Evolutionary conservation across 179 eudicot species (phyloP), one percentile per base, ranked within the genome.

Genomic region (Spergularia azorica): DNA sequence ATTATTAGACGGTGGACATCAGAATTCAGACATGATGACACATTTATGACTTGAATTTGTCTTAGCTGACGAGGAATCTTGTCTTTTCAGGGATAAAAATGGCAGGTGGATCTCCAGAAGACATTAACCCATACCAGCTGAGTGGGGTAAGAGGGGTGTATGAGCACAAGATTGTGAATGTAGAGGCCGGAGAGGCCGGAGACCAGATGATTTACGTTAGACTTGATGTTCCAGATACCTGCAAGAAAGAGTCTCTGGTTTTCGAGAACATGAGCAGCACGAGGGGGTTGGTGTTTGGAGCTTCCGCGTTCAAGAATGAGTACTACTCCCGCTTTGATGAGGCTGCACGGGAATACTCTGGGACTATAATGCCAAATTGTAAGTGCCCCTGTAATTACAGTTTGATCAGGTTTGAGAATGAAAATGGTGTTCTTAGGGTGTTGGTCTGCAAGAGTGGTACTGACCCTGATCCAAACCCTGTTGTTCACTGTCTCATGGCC

Each of bases 271-370:
- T 36, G 73, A 50, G 14, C 14, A 17, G 2, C 0, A 2, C 2
- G 12, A 20, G 54, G 9, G 18, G 12, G 20, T 20, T 52, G 12
- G 3, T 32, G 7, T 70, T 70, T 52, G 61, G 4, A 58, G 65
- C 46, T 3, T 1, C 1, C 3, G 63, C 32, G 9, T 0, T 4
- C 52, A 70, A 72, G n/a, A 39, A 57, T 15, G 63, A 56, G 10
- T 41, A 66, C 21, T 66, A 66, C 76, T 41, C 66, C 1, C 72
- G 72, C 21, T 72, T 72, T 18, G 76, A 72, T 46, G 76, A 72
- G 56, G 76, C 26, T 38, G 5, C 36, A 9, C 66, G 76, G 5
- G 55, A 59, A 41, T 72, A 72, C 66, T 9, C 8, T 3, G 64
- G 52, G n/a, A 3, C 58, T 8, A 32, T 72, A 2, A 4, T 9